Evolutionary conservation across 2,329 filamentous ascomycete genomes (phyloP).

Genomic region (Tolypocladium inflatum): DNA sequence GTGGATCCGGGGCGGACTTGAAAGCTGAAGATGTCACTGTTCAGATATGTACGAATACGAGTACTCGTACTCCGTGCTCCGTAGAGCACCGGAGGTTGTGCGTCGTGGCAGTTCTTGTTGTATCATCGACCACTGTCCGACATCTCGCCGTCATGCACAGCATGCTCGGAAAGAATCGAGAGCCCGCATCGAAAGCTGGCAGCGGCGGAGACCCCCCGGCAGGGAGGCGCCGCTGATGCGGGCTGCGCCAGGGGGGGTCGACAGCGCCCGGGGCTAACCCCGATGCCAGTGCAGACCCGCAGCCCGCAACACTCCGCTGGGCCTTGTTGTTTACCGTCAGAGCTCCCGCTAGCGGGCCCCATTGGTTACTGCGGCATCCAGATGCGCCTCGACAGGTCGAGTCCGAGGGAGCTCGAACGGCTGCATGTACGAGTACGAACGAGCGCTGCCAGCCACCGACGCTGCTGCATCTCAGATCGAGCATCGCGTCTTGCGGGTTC

Average conservation of each 20-base stretch:
- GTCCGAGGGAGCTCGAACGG: not conserved
- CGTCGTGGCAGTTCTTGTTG: too few species aligned
- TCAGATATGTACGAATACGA: too few species aligned
- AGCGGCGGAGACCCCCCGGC: not conserved
- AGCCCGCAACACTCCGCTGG: not conserved
- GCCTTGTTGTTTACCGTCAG: not conserved
- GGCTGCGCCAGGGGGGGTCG: too few species aligned
- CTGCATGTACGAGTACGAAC: not conserved
- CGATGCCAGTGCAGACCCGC: not conserved
- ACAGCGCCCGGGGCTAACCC: not conserved
- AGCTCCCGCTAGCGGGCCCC: slow-evolving; percentile 1
- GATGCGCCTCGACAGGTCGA: slow-evolving; percentile 1
- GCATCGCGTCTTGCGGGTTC: not conserved
- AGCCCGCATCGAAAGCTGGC: not conserved
- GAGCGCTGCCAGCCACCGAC: too few species aligned
- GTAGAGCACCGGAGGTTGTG: too few species aligned
- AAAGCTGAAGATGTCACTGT: not conserved
- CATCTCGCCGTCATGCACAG: not conserved
- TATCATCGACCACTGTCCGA: not conserved
- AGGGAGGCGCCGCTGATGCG: not conserved
- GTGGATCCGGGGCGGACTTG: not conserved
- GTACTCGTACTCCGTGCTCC: too few species aligned
- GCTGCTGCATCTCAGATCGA: not conserved
- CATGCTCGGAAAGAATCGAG: not conserved
- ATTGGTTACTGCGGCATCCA: slow-evolving; percentile 15